Percentiles rank a stretch among this genome's conserved stretches.
These are phyloP conservation scores for Sporothrix euskadiensis DNA, from an alignment of 2,329 filamentous ascomycete species.

Conservation along the genomic window DNA sequence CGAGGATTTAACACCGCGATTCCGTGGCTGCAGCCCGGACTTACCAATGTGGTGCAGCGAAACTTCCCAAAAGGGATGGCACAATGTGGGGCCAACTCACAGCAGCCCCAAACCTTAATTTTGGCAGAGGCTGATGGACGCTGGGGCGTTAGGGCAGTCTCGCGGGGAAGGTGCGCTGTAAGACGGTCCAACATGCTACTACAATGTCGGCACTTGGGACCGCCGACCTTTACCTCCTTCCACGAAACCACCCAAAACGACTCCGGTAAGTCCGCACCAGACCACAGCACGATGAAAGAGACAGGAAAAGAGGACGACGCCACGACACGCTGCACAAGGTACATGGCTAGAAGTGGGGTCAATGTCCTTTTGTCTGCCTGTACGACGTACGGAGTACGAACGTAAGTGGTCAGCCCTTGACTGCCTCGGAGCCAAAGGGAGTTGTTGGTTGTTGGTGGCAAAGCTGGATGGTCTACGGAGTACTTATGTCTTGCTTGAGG, in stretches of 20 bases:
- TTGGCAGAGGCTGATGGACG: neutral
- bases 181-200: neutral
- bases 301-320: neutral
- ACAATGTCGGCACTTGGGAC: neutral
- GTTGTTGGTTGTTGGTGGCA: too few relatives aligned
- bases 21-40: neutral
- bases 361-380: too few relatives aligned
- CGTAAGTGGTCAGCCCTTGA: neutral
- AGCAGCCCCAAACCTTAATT: slow-evolving; percentile 10
- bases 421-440: neutral
- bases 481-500: too few relatives aligned
- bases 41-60: neutral
- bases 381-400: too few relatives aligned
- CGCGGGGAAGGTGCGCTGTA: neutral
- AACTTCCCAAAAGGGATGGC: neutral
- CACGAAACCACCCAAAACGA: neutral
- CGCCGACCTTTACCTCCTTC: neutral
- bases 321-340: neutral
- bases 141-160: neutral
- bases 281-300: neutral
- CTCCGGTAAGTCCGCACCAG: slow-evolving; percentile 2
- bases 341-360: neutral
- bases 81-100: neutral
- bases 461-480: too few relatives aligned
- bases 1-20: neutral